Conservation (phyloP, 2,329 filamentous ascomycete species). For the Trichoderma oligosporum region DNA sequence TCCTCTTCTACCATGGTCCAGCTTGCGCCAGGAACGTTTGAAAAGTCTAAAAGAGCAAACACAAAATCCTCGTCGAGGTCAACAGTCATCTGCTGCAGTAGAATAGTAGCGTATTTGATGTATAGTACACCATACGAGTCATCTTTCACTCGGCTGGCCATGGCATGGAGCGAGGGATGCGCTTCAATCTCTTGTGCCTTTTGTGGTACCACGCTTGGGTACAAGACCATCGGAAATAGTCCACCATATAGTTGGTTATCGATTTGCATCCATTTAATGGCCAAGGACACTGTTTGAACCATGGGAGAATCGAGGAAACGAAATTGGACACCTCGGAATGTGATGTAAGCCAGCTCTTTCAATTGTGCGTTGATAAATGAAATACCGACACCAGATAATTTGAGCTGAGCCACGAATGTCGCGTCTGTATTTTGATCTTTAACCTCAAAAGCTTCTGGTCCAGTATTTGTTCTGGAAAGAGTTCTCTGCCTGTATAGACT, state of each 20-base stretch:
- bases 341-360: slow-evolving; percentile 89
- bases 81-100: slow-evolving; percentile 96
- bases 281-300: slow-evolving; percentile 85
- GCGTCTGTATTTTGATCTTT: slow-evolving; percentile 86
- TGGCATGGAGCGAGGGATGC: slow-evolving; percentile 88
- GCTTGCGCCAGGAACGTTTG: slow-evolving; percentile 83
- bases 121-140: slow-evolving; percentile 97
- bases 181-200: slow-evolving; percentile 94
- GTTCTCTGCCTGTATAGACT: slow-evolving; percentile 73
- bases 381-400: slow-evolving; percentile 84
- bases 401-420: slow-evolving; percentile 84
- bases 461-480: slow-evolving; percentile 45
- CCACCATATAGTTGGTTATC: slow-evolving; percentile 98
- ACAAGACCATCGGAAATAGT: slow-evolving; percentile 94
- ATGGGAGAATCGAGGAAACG: slow-evolving; percentile 90
- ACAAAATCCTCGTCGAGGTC: slow-evolving; percentile 98
- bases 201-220: slow-evolving; percentile 96
- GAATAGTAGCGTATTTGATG: slow-evolving; percentile 93
- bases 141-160: slow-evolving; percentile 92
- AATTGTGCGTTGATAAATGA: slow-evolving; percentile 91
- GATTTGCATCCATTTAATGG: slow-evolving; percentile 98
- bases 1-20: slow-evolving; percentile 68
- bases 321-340: slow-evolving; percentile 83
- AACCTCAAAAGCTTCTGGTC: slow-evolving; percentile 73
- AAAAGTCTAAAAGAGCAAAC: slow-evolving; percentile 90